A percentile compares a stretch with the other conserved stretches of the same genome.
Evolutionary conservation across 2,329 filamentous ascomycete genomes (phyloP).

Genomic region (Cordyceps militaris): DNA sequence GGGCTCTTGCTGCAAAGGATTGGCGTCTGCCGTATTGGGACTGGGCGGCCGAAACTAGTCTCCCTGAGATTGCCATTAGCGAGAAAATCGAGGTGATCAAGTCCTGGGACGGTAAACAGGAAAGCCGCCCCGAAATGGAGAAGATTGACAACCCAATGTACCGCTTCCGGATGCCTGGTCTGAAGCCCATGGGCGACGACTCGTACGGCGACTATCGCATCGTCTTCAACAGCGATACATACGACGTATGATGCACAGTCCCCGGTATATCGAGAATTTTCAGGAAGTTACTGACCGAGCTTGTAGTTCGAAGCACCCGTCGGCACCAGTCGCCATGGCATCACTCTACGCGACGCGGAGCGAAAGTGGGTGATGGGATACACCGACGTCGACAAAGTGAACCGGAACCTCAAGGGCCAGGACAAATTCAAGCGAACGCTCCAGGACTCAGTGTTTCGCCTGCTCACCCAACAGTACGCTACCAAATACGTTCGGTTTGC

Average conservation of each 20-base stretch:
- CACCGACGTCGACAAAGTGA: not conserved
- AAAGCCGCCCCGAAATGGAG: conserved; percentile 11
- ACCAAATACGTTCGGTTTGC: conserved; percentile 19
- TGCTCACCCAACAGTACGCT: conserved; percentile 20
- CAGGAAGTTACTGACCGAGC: not conserved
- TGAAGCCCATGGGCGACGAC: not conserved
- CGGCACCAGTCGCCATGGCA: not conserved
- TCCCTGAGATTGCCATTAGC: conserved; percentile 12
- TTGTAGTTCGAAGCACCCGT: not conserved
- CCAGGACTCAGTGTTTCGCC: conserved; percentile 19
- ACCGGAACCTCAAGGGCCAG: not conserved
- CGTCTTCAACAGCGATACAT: not conserved
- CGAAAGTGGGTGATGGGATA: not conserved
- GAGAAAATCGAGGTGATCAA: conserved; percentile 13
- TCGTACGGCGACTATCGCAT: not conserved
- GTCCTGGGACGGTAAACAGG: conserved; percentile 15
- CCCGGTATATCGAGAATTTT: not conserved
- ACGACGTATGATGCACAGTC: too few relatives aligned
- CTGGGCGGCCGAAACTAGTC: conserved; percentile 20
- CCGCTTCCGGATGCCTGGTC: conserved; percentile 19
- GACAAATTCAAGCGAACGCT: not conserved
- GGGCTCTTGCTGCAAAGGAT: conserved; percentile 21
- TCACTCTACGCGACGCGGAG: not conserved
- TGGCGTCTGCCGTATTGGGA: conserved; percentile 30
- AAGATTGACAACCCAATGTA: not conserved